Evolutionary conservation across 768 basidiomycete genomes (phyloP), one percentile per base, ranked within the genome.

Genomic region (Termitomyces sp.): DNA sequence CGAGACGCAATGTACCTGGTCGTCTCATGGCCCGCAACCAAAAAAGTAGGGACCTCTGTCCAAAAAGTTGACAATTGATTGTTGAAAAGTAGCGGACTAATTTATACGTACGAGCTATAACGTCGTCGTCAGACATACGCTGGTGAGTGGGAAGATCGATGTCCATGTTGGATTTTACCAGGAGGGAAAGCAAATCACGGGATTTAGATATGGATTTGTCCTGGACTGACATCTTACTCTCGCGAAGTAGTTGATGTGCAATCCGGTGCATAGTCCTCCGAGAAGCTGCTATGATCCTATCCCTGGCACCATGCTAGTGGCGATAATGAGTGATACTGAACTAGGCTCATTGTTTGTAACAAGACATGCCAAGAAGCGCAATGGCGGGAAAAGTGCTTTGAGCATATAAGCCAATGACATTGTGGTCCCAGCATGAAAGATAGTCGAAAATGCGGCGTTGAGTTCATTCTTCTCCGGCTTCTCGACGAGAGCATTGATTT

Each of bases 111-210:
- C 62, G 65, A 46, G 56, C 56, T 20, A 66, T 53, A 10, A 66
- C 65, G 23, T 66, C 65, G 48, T 60, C 48, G 41, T 66, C 65
- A 30, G 60, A 58, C 58, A 66, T 59, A 16, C 61, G 65, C 32
- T 63, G 61, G 26, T 63, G 56, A 13, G 40, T 44, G n/a, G 62
- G 62, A n/a, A 56, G 36, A 61, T 83, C 80, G 0, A 72, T 73
- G 5, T 79, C 77, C 75, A 83, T 76, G 64, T 85, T 86, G 4
- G 83, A 82, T 57, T 72, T 74, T 49, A 84, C 72, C 6, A 70
- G 44, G 18, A 70, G 56, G n/a, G 78, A 80, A 23, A 86, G 69
- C 10, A 86, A 59, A 68, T 85, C 84, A 16, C 81, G 77, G 70
- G 65, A 73, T 32, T 66, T 81, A 79, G 0, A 69, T 4, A 10